Base-by-base conservation (phyloP, 2,329 filamentous ascomycete species). In the Colletotrichum zoysiae region DNA sequence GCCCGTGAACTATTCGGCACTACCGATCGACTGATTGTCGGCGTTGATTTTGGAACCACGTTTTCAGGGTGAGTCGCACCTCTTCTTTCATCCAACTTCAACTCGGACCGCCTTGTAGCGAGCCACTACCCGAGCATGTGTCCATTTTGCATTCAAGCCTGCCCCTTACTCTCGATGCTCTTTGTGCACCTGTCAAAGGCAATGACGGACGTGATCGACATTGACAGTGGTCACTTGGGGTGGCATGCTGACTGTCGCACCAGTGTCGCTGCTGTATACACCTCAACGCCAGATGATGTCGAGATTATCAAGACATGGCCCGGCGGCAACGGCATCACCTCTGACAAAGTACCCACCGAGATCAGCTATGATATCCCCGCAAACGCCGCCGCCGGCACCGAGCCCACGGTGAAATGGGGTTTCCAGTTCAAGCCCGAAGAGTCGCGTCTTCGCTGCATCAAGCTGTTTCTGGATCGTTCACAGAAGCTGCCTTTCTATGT, bases 301-400 rank as follows among this genome's bases (percentile, higher is more conserved):
- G 92, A 95, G 78, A 93, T 95, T 77, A 94, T 95, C 84, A 95
- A 94, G 83, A 92, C 89, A 18, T 95, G 93, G 93, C 93, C 93
- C 0, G 93, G 93, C 35, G 92, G 92, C 38, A 95, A 95, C 78
- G 92, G 92, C 76, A 94, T 95, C 82, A 95, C 93, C n/a, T 94
- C 92, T 46, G 93, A 95, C 84, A 95, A 95, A 84, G 93, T 95
- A 2, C 93, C 93, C 1, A 94, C 92, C 18, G 93, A 95, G 80
- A 91, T 95, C 65, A 91, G 92, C 74, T 90, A 90, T 76, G 85
- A 87, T 70, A 80, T 83, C 42, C 80, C 83, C 65, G 78, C 14
- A 57, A 65, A 80, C 26, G 77, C 83, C 5, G 74, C 81, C 3
- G 74, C 78, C 2, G 84, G 79, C n/a, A 78, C 83, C 1, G 79